phyloP scores from a whole-genome alignment of 345 rosid species.

The Toxicodendron radicans region DNA sequence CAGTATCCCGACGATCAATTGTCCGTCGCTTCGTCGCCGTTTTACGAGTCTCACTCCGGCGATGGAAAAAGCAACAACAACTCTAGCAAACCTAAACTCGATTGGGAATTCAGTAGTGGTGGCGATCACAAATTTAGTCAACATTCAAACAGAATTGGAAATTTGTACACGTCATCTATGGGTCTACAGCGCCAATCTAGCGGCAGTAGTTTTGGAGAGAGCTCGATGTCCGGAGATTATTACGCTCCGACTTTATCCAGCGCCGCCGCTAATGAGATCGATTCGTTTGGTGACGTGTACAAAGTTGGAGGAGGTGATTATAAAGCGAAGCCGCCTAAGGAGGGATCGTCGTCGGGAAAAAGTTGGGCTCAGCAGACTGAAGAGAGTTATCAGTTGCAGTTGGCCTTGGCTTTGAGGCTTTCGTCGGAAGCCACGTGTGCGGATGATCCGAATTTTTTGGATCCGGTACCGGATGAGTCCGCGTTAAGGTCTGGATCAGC shows the following conservation, averaged over 20 bases:
- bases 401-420: constrained; percentile 92
- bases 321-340: constrained; percentile 40
- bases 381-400: constrained; percentile 98
- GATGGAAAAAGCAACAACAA: constrained; percentile 42
- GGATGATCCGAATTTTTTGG: constrained; percentile 93
- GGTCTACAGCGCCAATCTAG: constrained; percentile 92
- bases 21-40: constrained; percentile 46
- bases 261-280: constrained; percentile 68
- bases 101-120: constrained; percentile 62
- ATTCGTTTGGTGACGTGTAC: constrained; percentile 54
- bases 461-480: constrained; percentile 83
- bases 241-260: constrained; percentile 61
- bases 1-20: constrained; percentile 77
- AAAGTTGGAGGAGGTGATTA: constrained; percentile 44
- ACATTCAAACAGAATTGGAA: constrained; percentile 52
- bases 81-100: constrained; percentile 39
- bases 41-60: constrained; percentile 66
- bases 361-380: constrained; percentile 99
- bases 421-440: constrained; percentile 92
- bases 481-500: constrained; percentile 45
- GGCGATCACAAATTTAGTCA: constrained; percentile 50
- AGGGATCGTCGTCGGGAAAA: constrained; percentile 66
- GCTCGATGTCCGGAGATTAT: constrained; percentile 92
- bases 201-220: constrained; percentile 96
- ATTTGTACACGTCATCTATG: constrained; percentile 47